Evolutionary conservation across 805 yeast species (phyloP), one percentile per base, ranked within the genome.

Genomic region (Candida loeiensis): DNA sequence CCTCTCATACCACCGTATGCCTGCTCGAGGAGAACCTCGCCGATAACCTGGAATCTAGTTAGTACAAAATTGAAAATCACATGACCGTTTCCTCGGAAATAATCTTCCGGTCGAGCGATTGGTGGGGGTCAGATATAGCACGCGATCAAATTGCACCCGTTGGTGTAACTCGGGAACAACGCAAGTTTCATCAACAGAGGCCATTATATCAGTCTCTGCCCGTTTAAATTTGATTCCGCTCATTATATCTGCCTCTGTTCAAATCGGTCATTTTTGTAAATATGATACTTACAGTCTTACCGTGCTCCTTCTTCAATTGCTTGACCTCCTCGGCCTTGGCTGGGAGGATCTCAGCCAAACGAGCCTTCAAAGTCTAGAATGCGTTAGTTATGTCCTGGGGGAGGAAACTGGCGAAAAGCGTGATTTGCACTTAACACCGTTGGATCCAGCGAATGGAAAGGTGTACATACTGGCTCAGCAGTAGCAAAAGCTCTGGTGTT

Each of bases 341-440:
- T 51, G 98, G 98, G 64, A 90, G 79, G 51, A 87, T 74, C 61
- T 87, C 95, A 42, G 89, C 95, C 63, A 93, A 90, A 64, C 95
- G 82, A 70, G 93, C 95, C 71, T 93, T 93, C 57, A 93, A 77
- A 49, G 96, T 82, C 75, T 77, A 61, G 40, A 14, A 59, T 13
- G 20, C 12, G 57, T 44, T 47, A 46, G 50, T 46, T 27, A 15
- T 27, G 31, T 15, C 22, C 2, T 27, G 17, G 14, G 17, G 14
- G 31, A 4, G 31, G 17, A n/a, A 27, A 13, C 14, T 4, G 31
- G 31, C 17, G 9, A 15, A 27, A 14, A 15, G 6, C 11, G 24
- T 9, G 9, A 21, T 21, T n/a, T n/a, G n/a, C n/a, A 21, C 9
- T 25, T 13, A 26, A 2, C 12, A 13, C 21, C 18, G 31, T 25